phyloP scores from a whole-genome alignment of 768 basidiomycete species.

The Leccinum boreale region DNA sequence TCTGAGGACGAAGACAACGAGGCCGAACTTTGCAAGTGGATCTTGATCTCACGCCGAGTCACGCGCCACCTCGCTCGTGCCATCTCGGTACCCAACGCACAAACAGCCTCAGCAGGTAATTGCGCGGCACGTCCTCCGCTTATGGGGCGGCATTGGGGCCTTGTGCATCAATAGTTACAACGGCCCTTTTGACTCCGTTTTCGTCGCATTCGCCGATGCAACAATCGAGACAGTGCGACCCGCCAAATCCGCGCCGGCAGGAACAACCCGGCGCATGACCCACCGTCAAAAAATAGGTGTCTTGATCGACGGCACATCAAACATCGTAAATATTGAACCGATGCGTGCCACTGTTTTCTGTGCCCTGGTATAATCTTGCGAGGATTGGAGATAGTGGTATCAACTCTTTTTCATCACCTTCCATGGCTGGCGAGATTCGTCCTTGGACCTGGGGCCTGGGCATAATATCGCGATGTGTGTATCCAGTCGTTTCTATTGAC shows the following conservation, averaged over 20 bases:
- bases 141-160: too few species aligned
- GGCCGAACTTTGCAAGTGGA: slow-evolving; percentile 1
- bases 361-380: too few species aligned
- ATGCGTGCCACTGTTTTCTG: too few species aligned
- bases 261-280: slow-evolving; percentile 51
- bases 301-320: neutral
- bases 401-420: neutral
- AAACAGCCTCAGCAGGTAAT: slow-evolving; percentile 54
- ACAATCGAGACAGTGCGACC: slow-evolving; percentile 54
- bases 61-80: slow-evolving; percentile 6
- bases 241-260: slow-evolving; percentile 67
- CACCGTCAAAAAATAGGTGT: neutral
- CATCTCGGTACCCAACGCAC: slow-evolving; percentile 3
- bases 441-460: neutral
- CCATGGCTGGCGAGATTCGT: neutral
- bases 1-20: neutral
- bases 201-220: slow-evolving; percentile 40
- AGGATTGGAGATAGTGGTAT: neutral
- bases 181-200: slow-evolving; percentile 34
- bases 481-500: neutral
- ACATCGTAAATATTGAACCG: too few species aligned
- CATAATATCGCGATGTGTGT: neutral
- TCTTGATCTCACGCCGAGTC: slow-evolving; percentile 26
- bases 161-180: slow-evolving; percentile 46
- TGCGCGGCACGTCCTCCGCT: slow-evolving; percentile 37